Base-by-base conservation (phyloP, 805 yeast species). In the Grigorovia humatica region DNA sequence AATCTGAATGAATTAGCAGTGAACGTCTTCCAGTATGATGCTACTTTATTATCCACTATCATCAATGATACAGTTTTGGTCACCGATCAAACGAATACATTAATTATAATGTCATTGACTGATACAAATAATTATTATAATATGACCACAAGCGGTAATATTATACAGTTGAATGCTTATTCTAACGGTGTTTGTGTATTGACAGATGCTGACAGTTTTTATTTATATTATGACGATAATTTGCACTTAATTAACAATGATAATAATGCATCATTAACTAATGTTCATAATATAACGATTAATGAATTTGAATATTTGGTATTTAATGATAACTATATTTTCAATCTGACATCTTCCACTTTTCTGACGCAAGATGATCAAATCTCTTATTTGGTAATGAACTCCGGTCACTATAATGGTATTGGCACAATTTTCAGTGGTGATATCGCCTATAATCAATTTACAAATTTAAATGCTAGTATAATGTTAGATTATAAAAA, bases 31-130 rank as follows among this genome's bases (percentile, higher is more conserved):
- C 58, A 70, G 53, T 43, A 51, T 7, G 57, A 58, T 48, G 50
- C 66, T 11, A 49, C 60, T 1, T 20, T 65, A 2, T 51, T 49
- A n/a, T 55, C 68, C 4, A 47, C 57, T 5, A 72, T 75, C 17
- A 55, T 64, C 4, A 63, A 70, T 51, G 76, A 81, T 2, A 62
- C 68, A 6, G 68, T 83, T 6, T 58, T 82, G 49, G 77, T 78
- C 4, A 88, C 87, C 49, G 73, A 73, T 18, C 44, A 57, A 1
- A 30, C 54, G 1, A 52, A 51, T 9, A 48, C 51, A 17, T 23
- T 59, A 1, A 52, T 43, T 2, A 53, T 49, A 15, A 13, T 38
- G 17, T 38, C 42, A 38, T 15, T 38, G 13, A 38, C 3, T 38
- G 42, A 38, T 38, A 38, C 42, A 7, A 15, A 13, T 15, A 38